phyloP scores from a whole-genome alignment of 148 eudicot genomes.

The Silene conica region DNA sequence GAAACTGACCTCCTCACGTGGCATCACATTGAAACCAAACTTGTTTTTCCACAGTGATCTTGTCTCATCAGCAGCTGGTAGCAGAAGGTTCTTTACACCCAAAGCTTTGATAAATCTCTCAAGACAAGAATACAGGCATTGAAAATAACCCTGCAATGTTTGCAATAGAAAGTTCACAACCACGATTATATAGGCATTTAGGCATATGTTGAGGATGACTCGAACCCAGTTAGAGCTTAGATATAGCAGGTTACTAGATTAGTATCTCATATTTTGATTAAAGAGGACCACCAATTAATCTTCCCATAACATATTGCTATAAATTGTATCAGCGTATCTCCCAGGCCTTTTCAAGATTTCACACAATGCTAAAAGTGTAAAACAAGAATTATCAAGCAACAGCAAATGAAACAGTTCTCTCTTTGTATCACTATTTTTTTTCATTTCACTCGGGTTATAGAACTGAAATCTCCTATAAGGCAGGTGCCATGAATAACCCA shows the following conservation, averaged over 20 bases:
- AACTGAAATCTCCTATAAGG: neutral
- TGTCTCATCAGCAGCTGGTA: conserved; percentile 90
- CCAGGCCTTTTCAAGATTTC: too few species aligned
- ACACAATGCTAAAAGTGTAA: too few species aligned
- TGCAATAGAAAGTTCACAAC: neutral
- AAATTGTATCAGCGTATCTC: too few species aligned
- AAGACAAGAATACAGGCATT: conserved; percentile 55
- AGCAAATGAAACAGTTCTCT: too few species aligned
- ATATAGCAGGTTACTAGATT: neutral
- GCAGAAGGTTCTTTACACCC: conserved; percentile 51
- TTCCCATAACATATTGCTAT: neutral
- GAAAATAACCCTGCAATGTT: conserved; percentile 67
- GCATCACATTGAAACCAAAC: conserved; percentile 58
- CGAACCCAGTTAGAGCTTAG: neutral
- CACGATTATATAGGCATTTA: too few species aligned
- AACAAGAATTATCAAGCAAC: too few species aligned
- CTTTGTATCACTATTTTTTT: too few species aligned
- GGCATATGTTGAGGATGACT: neutral
- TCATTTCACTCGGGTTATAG: too few species aligned
- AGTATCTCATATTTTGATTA: neutral
- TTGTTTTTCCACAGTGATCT: conserved; percentile 64
- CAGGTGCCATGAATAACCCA: neutral
- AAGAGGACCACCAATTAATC: neutral
- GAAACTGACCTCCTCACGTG: conserved; percentile 37
- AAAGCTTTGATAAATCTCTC: conserved; percentile 50